A percentile compares a stretch with the other conserved stretches of the same genome.
phyloP scores from a whole-genome alignment of 2,329 filamentous ascomycete genomes.

The Phoma sp. region DNA sequence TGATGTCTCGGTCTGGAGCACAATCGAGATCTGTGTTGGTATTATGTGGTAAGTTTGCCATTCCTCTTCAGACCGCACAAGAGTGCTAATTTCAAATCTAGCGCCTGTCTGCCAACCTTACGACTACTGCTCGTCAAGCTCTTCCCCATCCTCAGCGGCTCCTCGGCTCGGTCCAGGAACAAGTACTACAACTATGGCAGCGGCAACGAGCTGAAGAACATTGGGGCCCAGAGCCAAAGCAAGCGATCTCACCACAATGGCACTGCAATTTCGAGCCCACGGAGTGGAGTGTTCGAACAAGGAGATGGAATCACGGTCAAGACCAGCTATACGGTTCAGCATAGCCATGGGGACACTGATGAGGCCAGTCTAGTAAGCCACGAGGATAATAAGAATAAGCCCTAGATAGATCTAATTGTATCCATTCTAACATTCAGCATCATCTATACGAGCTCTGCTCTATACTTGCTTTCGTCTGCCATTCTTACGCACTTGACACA shows the following conservation, averaged over 20 bases:
- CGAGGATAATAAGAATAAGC: slow-evolving; percentile 8
- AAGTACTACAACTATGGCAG: slow-evolving; percentile 39
- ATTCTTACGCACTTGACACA: no score
- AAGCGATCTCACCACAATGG: slow-evolving; percentile 15
- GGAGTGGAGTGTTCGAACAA: slow-evolving; percentile 7
- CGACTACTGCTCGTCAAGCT: slow-evolving; percentile 48
- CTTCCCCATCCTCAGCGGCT: slow-evolving; percentile 47
- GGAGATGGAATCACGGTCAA: slow-evolving; percentile 29
- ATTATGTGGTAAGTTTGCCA: slow-evolving; percentile 46
- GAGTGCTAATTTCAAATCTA: slow-evolving; percentile 1
- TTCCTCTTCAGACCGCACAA: neutral
- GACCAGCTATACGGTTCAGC: slow-evolving; percentile 29
- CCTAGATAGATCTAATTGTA: neutral
- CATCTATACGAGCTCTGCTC: neutral
- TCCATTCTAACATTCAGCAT: neutral
- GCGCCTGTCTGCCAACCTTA: slow-evolving; percentile 53
- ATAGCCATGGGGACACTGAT: slow-evolving; percentile 25
- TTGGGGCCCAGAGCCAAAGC: slow-evolving; percentile 17
- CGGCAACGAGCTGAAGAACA: slow-evolving; percentile 27
- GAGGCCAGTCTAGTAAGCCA: slow-evolving; percentile 28
- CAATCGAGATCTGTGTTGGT: slow-evolving; percentile 53
- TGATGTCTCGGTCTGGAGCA: slow-evolving; percentile 52
- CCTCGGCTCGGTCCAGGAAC: slow-evolving; percentile 34
- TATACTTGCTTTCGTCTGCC: no score
- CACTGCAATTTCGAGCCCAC: slow-evolving; percentile 7